Conservation (phyloP, 352 stramenopile species). For the Chrysophaeum taylorii region DNA sequence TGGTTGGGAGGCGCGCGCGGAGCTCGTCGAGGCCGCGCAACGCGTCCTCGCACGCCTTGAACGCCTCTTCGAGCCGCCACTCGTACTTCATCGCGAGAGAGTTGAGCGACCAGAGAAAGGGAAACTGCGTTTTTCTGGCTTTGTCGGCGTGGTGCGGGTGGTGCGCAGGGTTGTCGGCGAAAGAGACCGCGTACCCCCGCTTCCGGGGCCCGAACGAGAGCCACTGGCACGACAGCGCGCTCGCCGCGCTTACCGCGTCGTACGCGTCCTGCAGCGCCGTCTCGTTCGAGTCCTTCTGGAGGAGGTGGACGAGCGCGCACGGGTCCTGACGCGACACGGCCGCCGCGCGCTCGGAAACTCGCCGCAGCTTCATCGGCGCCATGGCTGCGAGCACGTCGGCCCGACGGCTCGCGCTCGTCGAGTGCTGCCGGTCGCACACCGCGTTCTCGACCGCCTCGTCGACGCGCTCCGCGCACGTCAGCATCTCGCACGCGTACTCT, state of each 20-base stretch:
- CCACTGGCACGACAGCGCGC: neutral
- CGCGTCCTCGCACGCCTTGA: neutral
- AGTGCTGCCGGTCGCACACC: neutral
- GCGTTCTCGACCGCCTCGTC: too few relatives aligned
- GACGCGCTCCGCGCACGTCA: too few relatives aligned
- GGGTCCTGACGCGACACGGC: neutral
- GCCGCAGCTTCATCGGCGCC: neutral
- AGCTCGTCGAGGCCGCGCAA: neutral
- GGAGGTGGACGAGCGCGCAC: neutral
- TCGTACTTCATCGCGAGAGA: neutral
- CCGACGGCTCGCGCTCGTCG: neutral
- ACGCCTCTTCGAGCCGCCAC: neutral
- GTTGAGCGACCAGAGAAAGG: too few relatives aligned
- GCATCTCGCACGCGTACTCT: too few relatives aligned
- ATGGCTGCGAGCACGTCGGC: neutral
- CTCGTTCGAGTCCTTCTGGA: neutral
- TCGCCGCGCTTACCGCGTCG: neutral
- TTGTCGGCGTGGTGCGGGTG: too few relatives aligned
- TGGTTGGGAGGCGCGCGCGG: neutral
- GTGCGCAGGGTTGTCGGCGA: neutral
- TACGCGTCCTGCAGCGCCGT: neutral
- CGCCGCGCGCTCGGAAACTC: neutral
- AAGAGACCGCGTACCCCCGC: neutral
- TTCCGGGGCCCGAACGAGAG: neutral
- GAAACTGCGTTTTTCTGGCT: too few relatives aligned